Percentiles rank a stretch among this genome's conserved stretches.
phyloP scores from a whole-genome alignment of 108 stramenopile species.

The Cyclotella atomus region DNA sequence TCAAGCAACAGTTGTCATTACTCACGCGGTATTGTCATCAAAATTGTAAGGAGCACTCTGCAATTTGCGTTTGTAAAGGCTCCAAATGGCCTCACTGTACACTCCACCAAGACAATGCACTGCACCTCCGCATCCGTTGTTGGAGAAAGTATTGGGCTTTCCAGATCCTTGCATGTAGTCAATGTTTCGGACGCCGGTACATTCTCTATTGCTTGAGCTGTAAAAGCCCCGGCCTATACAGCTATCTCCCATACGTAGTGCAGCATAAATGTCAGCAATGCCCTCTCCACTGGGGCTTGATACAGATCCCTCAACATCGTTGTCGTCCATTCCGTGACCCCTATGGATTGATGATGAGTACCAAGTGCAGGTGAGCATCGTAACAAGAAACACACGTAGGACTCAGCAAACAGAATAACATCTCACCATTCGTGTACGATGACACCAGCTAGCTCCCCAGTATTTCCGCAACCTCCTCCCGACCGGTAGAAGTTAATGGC shows the following conservation, averaged over 20 bases:
- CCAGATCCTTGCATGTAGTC: conserved; percentile 4
- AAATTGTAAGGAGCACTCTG: conserved; percentile 5
- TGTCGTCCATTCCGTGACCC: conserved; percentile 24
- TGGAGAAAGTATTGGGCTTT: neutral
- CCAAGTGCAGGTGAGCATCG: neutral
- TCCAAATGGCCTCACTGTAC: conserved; percentile 30
- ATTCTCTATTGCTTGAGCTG: neutral
- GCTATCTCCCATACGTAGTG: conserved; percentile 15
- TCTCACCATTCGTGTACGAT: conserved; percentile 27
- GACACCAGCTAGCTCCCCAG: conserved; percentile 23
- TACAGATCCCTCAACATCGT: conserved; percentile 14
- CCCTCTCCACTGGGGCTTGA: conserved; percentile 21
- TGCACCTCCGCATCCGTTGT: neutral
- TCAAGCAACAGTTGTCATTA: no score
- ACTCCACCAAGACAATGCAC: conserved; percentile 21
- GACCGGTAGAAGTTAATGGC: conserved; percentile 29
- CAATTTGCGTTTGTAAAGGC: conserved; percentile 11
- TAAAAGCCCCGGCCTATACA: conserved; percentile 32
- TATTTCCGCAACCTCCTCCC: conserved; percentile 21
- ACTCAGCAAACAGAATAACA: neutral
- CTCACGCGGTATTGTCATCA: conserved; percentile 30
- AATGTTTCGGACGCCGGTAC: conserved; percentile 22
- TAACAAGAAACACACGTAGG: no score
- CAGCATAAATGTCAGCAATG: conserved; percentile 36
- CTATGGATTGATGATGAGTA: neutral